Percentiles rank a stretch among this genome's conserved stretches.
These are phyloP conservation scores for Pisolithus orientalis DNA, from an alignment of 768 basidiomycete genomes.

Conservation along the genomic window DNA sequence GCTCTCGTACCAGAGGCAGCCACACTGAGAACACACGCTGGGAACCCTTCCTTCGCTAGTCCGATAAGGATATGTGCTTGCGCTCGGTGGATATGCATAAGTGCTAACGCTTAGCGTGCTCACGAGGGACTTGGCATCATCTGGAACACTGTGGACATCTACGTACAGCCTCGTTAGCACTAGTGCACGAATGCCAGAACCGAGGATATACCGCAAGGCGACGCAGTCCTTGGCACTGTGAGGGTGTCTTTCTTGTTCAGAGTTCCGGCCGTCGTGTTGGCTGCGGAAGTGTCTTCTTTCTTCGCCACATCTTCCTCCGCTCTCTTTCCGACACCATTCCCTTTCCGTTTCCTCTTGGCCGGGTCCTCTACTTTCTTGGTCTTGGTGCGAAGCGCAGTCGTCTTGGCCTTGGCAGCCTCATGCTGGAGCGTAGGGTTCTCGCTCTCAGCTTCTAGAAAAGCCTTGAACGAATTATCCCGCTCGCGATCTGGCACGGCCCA, in stretches of 20 bases:
- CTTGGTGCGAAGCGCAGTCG: constrained; percentile 1
- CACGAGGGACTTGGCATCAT: constrained; percentile 20
- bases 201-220: constrained; percentile 2
- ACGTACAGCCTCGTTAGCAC: constrained; percentile 14
- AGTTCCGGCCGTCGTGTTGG: background rate
- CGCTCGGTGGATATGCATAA: constrained; percentile 17
- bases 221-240: background rate
- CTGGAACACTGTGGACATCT: background rate
- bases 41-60: background rate
- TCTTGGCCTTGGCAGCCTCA: constrained; percentile 11
- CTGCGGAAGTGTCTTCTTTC: background rate
- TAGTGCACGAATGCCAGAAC: constrained; percentile 11
- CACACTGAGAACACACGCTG: constrained; percentile 2
- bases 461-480: constrained; percentile 84
- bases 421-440: constrained; percentile 47
- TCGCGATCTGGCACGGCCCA: constrained; percentile 98
- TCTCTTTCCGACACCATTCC: background rate
- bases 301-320: background rate
- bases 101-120: constrained; percentile 25
- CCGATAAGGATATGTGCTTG: constrained; percentile 13
- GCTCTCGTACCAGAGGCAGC: background rate
- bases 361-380: constrained; percentile 2
- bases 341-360: background rate
- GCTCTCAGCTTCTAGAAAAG: constrained; percentile 90
- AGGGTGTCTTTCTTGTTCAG: background rate